Evolutionary conservation across 345 rosid genomes (phyloP).

Genomic region (Salix dunnii): DNA sequence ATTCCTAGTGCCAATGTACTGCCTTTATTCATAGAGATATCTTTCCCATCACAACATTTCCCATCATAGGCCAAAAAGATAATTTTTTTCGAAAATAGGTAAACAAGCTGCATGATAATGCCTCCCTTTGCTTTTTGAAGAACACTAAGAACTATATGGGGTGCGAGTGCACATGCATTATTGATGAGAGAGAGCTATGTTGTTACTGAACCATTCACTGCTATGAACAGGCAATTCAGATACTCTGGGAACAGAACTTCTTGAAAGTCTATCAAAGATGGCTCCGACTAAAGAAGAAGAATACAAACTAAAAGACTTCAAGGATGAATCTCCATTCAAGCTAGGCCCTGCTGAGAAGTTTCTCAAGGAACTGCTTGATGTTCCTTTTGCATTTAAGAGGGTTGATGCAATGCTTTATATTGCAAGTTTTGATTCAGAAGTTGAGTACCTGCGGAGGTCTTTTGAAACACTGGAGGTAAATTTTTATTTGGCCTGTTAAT

Average conservation of each 20-base stretch:
- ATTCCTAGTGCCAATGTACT: not conserved
- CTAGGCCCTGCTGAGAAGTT: slow-evolving; percentile 94
- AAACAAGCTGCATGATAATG: not conserved
- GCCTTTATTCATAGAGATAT: not conserved
- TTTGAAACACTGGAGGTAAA: slow-evolving; percentile 76
- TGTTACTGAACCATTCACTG: not conserved
- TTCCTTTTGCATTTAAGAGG: slow-evolving; percentile 90
- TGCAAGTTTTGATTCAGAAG: slow-evolving; percentile 82
- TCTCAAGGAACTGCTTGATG: slow-evolving; percentile 67
- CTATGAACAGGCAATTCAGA: slow-evolving; percentile 67
- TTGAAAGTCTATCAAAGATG: slow-evolving; percentile 89
- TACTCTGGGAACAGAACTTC: slow-evolving; percentile 82
- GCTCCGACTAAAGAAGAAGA: slow-evolving; percentile 93
- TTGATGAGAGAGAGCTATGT: not conserved
- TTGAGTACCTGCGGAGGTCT: slow-evolving; percentile 71
- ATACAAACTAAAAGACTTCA: slow-evolving; percentile 66
- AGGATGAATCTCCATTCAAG: slow-evolving; percentile 69
- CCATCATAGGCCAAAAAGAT: not conserved
- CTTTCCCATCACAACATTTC: not conserved
- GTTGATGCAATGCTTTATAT: slow-evolving; percentile 87
- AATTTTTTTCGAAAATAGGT: not conserved
- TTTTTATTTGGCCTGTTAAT: not conserved
- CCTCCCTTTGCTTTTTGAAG: not conserved
- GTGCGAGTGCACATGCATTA: not conserved
- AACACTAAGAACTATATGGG: not conserved